Conservation (phyloP, 1,284 basidiomycete genomes). For the Heimioporus punctisporus region DNA sequence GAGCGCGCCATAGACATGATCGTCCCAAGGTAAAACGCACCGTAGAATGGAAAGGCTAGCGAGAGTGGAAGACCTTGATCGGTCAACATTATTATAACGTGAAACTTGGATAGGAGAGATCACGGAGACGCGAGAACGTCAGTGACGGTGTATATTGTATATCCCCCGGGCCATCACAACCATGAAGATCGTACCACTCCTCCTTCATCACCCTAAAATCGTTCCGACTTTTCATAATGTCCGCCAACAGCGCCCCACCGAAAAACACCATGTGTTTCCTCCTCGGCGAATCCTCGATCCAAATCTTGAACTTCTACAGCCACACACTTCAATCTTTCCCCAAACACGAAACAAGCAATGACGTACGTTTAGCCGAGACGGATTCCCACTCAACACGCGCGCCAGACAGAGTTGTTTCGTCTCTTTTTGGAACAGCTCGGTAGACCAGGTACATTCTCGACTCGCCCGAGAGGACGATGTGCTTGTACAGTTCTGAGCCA, state of each 20-base stretch:
- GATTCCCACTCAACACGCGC: constrained; percentile 86
- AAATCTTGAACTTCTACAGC: constrained; percentile 96
- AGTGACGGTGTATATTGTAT: too few species aligned
- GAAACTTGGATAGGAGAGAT: too few species aligned
- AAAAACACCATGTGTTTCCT: constrained; percentile 99
- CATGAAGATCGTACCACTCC: constrained; percentile 96
- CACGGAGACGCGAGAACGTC: too few species aligned
- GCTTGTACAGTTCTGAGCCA: constrained; percentile 95
- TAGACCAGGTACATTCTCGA: constrained; percentile 98
- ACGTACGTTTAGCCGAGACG: constrained; percentile 83
- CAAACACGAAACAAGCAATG: too few species aligned
- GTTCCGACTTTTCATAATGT: constrained; percentile 97
- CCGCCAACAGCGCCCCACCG: constrained; percentile 94
- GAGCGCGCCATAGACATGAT: too few species aligned
- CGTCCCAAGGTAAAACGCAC: too few species aligned
- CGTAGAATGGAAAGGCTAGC: too few species aligned
- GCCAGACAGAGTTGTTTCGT: constrained; percentile 99
- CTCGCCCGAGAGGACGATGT: constrained; percentile 97
- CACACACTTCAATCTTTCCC: too few species aligned
- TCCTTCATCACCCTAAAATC: constrained; percentile 96
- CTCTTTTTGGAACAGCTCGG: constrained; percentile 98
- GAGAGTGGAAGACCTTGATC: too few species aligned
- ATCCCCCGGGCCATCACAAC: too few species aligned
- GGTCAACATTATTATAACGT: too few species aligned
- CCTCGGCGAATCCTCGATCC: constrained; percentile 97